Conservation (phyloP, 345 rosid genomes). For the Isatis tinctoria region DNA sequence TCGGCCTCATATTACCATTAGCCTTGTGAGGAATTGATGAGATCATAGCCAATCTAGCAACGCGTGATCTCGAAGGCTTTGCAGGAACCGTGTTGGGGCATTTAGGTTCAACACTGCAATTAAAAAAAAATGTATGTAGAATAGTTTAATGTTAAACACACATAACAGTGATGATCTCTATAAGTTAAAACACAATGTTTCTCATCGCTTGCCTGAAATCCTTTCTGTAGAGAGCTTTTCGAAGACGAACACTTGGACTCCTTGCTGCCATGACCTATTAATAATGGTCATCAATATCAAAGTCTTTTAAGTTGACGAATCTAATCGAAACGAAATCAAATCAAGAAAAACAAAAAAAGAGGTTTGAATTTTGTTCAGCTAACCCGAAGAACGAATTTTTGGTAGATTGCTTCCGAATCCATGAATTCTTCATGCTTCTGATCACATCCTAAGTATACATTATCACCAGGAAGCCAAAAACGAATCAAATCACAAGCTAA, state of each 20-base stretch:
- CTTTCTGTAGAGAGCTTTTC: conserved; percentile 51
- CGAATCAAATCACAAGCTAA: background rate
- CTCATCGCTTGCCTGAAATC: conserved; percentile 37
- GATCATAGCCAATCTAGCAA: conserved; percentile 64
- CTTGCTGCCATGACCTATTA: conserved; percentile 94
- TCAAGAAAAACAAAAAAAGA: background rate
- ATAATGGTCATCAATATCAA: conserved; percentile 20
- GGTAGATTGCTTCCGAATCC: conserved; percentile 80
- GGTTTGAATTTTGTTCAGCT: conserved; percentile 16
- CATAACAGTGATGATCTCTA: background rate
- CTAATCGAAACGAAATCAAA: background rate
- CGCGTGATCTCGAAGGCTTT: conserved; percentile 61
- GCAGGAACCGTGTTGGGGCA: conserved; percentile 87
- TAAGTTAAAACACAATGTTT: background rate
- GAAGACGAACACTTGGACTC: conserved; percentile 75
- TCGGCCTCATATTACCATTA: conserved; percentile 23
- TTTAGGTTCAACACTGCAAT: conserved; percentile 40
- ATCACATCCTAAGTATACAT: conserved; percentile 68
- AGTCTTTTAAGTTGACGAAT: background rate
- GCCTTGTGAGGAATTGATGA: conserved; percentile 62
- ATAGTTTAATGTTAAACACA: background rate
- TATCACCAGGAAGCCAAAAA: conserved; percentile 12
- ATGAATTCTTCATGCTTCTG: conserved; percentile 88
- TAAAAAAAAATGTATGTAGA: background rate
- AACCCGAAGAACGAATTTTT: conserved; percentile 86